phyloP scores from a whole-genome alignment of 768 basidiomycete genomes.

The Mycena chlorophos region DNA sequence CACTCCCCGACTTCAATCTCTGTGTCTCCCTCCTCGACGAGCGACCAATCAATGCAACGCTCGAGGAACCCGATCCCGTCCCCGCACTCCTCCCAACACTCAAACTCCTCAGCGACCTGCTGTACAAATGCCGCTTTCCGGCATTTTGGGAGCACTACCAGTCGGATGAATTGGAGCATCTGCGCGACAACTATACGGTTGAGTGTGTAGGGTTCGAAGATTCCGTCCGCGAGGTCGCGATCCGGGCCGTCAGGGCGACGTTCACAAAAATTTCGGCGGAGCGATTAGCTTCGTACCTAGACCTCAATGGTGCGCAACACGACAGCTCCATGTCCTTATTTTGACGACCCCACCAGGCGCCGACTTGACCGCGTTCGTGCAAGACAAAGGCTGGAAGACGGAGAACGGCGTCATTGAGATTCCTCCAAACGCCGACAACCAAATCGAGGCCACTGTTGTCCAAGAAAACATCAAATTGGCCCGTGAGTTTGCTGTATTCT shows the following conservation, averaged over 20 bases:
- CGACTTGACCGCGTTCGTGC: conserved; percentile 59
- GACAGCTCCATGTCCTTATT: conserved; percentile 4
- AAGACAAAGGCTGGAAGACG: conserved; percentile 66
- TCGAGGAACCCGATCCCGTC: conserved; percentile 83
- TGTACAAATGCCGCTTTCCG: conserved; percentile 85
- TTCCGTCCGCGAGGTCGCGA: conserved; percentile 73
- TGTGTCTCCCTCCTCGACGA: conserved; percentile 92
- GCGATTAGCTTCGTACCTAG: conserved; percentile 69
- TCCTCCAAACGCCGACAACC: conserved; percentile 85
- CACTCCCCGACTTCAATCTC: conserved; percentile 91
- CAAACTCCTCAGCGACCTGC: conserved; percentile 63
- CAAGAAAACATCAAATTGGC: conserved; percentile 81
- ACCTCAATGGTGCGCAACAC: conserved; percentile 60
- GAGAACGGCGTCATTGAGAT: conserved; percentile 61
- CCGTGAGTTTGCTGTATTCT: conserved; percentile 51
- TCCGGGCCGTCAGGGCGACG: conserved; percentile 74
- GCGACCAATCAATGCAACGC: conserved; percentile 49
- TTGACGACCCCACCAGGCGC: conserved; percentile 39
- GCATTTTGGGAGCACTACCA: conserved; percentile 80
- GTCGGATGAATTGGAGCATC: conserved; percentile 65
- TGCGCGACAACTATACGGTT: conserved; percentile 84
- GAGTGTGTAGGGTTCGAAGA: conserved; percentile 84
- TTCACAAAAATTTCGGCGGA: conserved; percentile 72
- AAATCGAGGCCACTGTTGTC: conserved; percentile 81
- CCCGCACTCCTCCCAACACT: conserved; percentile 68